Evolutionary conservation across 176 grass and related monocot genomes (phyloP).

Genomic region (Bonia amplexicaulis): DNA sequence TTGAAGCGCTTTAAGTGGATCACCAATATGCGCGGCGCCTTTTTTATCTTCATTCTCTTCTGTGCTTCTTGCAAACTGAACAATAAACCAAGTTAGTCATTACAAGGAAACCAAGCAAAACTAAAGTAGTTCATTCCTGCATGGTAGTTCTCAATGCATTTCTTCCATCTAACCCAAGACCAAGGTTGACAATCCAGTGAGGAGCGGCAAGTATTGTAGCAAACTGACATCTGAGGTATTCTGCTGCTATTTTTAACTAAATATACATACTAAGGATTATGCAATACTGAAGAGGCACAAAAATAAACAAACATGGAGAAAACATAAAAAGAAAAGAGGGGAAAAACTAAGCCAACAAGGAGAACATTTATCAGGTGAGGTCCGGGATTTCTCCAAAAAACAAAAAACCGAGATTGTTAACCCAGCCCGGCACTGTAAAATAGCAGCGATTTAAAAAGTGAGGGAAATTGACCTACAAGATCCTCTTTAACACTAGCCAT

Average conservation of each 20-base stretch:
- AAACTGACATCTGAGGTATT: neutral
- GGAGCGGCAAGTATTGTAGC: neutral
- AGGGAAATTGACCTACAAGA: neutral
- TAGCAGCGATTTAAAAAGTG: neutral
- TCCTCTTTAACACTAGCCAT: neutral
- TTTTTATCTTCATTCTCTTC: constrained; percentile 95
- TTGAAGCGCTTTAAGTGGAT: constrained; percentile 94
- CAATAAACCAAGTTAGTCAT: neutral
- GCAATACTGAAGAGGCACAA: neutral
- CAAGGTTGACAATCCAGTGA: neutral
- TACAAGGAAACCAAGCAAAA: constrained; percentile 13
- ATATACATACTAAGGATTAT: neutral
- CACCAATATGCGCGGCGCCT: constrained; percentile 67
- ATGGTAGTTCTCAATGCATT: neutral
- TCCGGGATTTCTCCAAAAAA: neutral
- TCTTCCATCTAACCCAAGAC: neutral
- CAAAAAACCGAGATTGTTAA: neutral
- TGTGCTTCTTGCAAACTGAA: constrained; percentile 89
- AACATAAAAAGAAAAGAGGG: neutral
- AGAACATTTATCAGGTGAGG: neutral
- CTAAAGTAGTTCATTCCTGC: neutral
- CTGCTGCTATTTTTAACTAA: neutral
- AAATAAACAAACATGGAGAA: neutral
- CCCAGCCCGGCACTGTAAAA: neutral
- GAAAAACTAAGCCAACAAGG: neutral